These are phyloP conservation scores for Hypoxylon rickii DNA, from an alignment of 495 filamentous ascomycete genomes.

Conservation along the genomic window DNA sequence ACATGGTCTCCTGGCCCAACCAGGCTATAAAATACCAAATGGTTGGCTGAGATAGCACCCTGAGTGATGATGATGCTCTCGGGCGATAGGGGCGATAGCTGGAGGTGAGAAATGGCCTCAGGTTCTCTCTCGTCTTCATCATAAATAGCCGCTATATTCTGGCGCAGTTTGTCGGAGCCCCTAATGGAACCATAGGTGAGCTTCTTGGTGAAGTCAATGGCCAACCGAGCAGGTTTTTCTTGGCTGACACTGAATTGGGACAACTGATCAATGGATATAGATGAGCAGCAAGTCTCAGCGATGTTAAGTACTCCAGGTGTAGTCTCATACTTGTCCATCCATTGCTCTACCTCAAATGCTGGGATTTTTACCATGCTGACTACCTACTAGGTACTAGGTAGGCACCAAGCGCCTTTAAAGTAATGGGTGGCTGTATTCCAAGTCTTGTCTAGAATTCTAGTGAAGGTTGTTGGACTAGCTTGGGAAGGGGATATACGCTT, in stretches of 20 bases:
- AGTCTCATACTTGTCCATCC: constrained; percentile 86
- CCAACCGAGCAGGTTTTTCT: constrained; percentile 24
- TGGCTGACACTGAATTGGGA: constrained; percentile 60
- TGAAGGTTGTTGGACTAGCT: too few relatives aligned
- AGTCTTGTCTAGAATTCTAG: too few relatives aligned
- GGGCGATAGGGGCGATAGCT: constrained; percentile 49
- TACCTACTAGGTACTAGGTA: too few relatives aligned
- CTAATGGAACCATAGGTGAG: constrained; percentile 75
- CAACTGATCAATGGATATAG: constrained; percentile 77
- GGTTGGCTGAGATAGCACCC: constrained; percentile 86
- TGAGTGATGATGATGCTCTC: constrained; percentile 77
- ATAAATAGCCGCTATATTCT: constrained; percentile 69
- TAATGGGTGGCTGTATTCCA: too few relatives aligned
- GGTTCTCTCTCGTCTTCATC: constrained; percentile 42
- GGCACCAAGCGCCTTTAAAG: too few relatives aligned
- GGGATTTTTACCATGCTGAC: constrained; percentile 70
- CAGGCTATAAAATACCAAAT: constrained; percentile 73
- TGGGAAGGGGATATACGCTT: too few relatives aligned
- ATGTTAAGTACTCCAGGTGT: constrained; percentile 75
- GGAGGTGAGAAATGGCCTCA: too few relatives aligned
- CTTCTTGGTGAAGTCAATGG: constrained; percentile 51
- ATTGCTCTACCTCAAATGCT: constrained; percentile 83
- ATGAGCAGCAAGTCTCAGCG: constrained; percentile 85
- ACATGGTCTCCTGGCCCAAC: constrained; percentile 84
- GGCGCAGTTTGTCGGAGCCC: constrained; percentile 66